Conservation (phyloP, 2,329 filamentous ascomycete genomes). For the Xylariomycetidae sp. region DNA sequence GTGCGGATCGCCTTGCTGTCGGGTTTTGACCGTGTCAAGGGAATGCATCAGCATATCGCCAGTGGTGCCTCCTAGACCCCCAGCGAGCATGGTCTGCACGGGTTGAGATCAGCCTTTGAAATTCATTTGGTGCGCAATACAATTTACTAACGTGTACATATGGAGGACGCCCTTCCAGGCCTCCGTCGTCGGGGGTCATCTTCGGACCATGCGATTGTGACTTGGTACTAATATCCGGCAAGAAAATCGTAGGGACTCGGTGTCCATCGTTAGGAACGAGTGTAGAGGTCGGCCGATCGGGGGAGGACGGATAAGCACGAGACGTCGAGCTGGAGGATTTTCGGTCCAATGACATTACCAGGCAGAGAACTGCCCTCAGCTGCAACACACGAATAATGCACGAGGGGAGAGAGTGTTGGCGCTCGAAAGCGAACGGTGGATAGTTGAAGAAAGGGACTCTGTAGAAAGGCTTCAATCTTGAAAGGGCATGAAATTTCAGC, state of each 20-base stretch:
- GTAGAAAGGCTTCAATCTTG: too few species aligned
- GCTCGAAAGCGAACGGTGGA: too few species aligned
- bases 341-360: slow-evolving; percentile 5
- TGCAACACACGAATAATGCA: too few species aligned
- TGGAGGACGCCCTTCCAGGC: slow-evolving; percentile 54
- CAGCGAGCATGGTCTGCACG: slow-evolving; percentile 84
- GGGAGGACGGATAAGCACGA: slow-evolving; percentile 4
- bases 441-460: too few species aligned
- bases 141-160: slow-evolving; percentile 58
- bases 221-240: slow-evolving; percentile 15
- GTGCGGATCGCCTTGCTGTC: slow-evolving; percentile 93
- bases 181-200: slow-evolving; percentile 37
- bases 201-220: slow-evolving; percentile 21
- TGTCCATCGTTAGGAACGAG: slow-evolving; percentile 22
- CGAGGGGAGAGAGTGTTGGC: too few species aligned
- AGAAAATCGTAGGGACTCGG: slow-evolving; percentile 15
- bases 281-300: slow-evolving; percentile 11
- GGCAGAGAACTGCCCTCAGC: too few species aligned
- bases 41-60: slow-evolving; percentile 99
- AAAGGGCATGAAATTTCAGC: too few species aligned
- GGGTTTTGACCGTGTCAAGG: slow-evolving; percentile 95
- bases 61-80: slow-evolving; percentile 85
- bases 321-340: slow-evolving; percentile 5
- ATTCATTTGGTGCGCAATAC: slow-evolving; percentile 3
- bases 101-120: slow-evolving; percentile 12